Evolutionary conservation across 106 monocot species (phyloP).

Genomic region (Apostasia ramifera): DNA sequence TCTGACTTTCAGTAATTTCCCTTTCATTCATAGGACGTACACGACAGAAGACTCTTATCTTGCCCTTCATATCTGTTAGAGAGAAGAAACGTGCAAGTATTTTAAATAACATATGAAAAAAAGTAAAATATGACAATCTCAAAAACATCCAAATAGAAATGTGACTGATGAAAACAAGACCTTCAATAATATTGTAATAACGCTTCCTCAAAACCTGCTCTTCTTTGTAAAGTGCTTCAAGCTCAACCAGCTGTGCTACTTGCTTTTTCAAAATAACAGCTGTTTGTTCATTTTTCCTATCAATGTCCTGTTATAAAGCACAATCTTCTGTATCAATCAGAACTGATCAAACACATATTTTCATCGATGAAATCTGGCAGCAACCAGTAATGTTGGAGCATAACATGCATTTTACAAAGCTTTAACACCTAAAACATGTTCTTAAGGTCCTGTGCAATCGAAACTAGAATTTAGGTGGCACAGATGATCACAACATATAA

Average conservation of each 20-base stretch:
- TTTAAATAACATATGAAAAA: neutral
- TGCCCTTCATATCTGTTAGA: conserved; percentile 95
- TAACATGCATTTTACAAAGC: too few species aligned
- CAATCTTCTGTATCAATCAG: neutral
- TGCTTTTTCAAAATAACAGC: conserved; percentile 89
- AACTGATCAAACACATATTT: neutral
- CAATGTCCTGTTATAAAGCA: conserved; percentile 63
- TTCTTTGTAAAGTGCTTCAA: conserved; percentile 89
- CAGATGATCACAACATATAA: too few species aligned
- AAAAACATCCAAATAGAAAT: neutral
- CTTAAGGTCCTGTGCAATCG: too few species aligned
- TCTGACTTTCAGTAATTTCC: conserved; percentile 61
- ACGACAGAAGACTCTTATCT: conserved; percentile 90
- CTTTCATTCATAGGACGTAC: conserved; percentile 79
- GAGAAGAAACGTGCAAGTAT: neutral
- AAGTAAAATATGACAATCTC: neutral
- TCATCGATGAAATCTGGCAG: too few species aligned
- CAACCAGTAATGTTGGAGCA: too few species aligned
- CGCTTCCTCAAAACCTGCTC: conserved; percentile 86
- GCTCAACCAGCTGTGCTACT: conserved; percentile 69
- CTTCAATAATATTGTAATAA: conserved; percentile 98
- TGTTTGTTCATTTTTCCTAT: conserved; percentile 94
- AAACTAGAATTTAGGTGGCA: too few species aligned
- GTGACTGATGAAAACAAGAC: conserved; percentile 18
- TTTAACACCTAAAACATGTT: too few species aligned